Evolutionary conservation across 2,329 filamentous ascomycete genomes (phyloP).

Genomic region (Lecanicillium sp.): DNA sequence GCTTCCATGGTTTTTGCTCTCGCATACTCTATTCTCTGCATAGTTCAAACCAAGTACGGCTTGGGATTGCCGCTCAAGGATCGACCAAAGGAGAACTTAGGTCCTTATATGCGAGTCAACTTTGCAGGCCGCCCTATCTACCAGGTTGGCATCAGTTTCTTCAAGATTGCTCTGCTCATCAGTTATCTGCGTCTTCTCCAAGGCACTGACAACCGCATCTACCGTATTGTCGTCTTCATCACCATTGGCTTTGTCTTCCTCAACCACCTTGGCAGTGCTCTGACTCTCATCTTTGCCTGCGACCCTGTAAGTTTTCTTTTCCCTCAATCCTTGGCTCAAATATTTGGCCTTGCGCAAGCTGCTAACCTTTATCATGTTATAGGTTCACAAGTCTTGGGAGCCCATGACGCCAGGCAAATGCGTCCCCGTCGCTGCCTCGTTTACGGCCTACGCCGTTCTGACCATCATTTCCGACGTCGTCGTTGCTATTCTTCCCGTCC

Average conservation of each 20-base stretch:
- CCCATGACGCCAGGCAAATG: slow-evolving; percentile 31
- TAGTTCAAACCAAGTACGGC: slow-evolving; percentile 44
- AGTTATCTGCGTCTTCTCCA: slow-evolving; percentile 43
- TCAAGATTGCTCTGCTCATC: slow-evolving; percentile 46
- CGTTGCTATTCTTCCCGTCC: slow-evolving; percentile 41
- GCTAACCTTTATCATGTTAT: slow-evolving; percentile 1
- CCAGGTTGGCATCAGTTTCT: slow-evolving; percentile 45
- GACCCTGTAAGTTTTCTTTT: slow-evolving; percentile 27
- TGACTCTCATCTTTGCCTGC: slow-evolving; percentile 43
- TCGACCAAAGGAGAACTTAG: slow-evolving; percentile 34
- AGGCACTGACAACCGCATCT: slow-evolving; percentile 35
- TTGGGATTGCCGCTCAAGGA: slow-evolving; percentile 36
- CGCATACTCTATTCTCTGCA: slow-evolving; percentile 40
- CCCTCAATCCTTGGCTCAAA: neutral
- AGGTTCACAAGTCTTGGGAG: slow-evolving; percentile 38
- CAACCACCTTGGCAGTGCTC: slow-evolving; percentile 38
- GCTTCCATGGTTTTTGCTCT: slow-evolving; percentile 36
- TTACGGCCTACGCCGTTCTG: slow-evolving; percentile 42
- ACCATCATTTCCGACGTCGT: slow-evolving; percentile 42
- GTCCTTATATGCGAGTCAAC: slow-evolving; percentile 40
- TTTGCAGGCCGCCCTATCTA: slow-evolving; percentile 46
- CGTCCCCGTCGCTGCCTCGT: slow-evolving; percentile 36
- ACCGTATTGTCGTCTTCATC: slow-evolving; percentile 34
- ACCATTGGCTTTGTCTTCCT: slow-evolving; percentile 34
- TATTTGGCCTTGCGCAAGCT: neutral